Conservation (phyloP, 2,329 filamentous ascomycete genomes). For the Verticillium klebahnii region DNA sequence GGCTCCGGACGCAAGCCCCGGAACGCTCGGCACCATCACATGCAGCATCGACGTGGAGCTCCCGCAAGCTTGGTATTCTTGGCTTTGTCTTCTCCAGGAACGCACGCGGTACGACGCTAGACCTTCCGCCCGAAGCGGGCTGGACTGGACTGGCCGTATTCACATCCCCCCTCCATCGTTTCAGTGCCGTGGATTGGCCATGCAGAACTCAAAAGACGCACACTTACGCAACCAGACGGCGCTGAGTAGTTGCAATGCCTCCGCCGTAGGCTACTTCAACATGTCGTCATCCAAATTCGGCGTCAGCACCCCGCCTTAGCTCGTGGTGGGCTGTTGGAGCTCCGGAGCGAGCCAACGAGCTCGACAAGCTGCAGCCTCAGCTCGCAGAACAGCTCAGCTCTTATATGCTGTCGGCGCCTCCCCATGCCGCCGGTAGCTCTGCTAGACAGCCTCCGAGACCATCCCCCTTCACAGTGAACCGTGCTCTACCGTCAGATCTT, state of each 20-base stretch:
- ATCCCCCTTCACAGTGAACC: not conserved
- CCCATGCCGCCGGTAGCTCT: not conserved
- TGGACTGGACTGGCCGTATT: not conserved
- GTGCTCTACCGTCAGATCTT: not conserved
- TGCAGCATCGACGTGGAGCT: not conserved
- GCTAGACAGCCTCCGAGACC: conserved; percentile 16
- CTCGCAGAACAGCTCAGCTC: not conserved
- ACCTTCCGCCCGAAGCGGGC: not conserved
- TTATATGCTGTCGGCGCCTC: not conserved
- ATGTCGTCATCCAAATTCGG: conserved; percentile 3
- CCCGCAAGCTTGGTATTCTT: not conserved
- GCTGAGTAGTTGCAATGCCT: not conserved
- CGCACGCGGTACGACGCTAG: not conserved
- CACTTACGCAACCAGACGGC: conserved; percentile 2
- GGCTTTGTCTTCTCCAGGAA: not conserved
- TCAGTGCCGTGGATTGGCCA: not conserved
- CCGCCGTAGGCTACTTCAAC: not conserved
- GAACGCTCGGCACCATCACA: not conserved
- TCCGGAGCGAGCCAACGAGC: too few species aligned
- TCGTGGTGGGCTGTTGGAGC: not conserved
- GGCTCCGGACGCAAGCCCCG: not conserved
- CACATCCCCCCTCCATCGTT: not conserved
- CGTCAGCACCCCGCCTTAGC: not conserved
- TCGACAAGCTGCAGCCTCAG: not conserved
- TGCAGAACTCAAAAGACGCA: not conserved